Evolutionary conservation across 2,329 filamentous ascomycete species (phyloP).

Genomic region (Microcyclospora tardicrescens): DNA sequence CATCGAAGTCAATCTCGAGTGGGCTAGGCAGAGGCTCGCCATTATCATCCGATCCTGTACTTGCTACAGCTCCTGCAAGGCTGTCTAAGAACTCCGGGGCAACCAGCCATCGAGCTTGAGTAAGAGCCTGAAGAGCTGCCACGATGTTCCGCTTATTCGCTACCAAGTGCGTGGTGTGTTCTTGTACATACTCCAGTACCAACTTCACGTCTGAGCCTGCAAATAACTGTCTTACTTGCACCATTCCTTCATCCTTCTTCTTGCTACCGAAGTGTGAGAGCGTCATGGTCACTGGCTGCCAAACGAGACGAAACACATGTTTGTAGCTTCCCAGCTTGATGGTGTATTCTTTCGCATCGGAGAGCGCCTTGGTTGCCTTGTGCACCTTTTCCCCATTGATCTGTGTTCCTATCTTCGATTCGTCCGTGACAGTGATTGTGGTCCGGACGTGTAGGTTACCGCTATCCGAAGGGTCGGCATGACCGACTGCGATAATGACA

Average conservation of each 20-base stretch:
- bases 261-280: conserved; percentile 40
- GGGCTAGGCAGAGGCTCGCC: conserved; percentile 18
- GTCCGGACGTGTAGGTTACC: conserved; percentile 47
- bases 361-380: conserved; percentile 46
- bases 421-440: conserved; percentile 60
- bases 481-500: conserved; percentile 59
- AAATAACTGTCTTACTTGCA: conserved; percentile 49
- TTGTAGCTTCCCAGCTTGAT: conserved; percentile 61
- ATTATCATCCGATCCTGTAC: conserved; percentile 7
- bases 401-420: conserved; percentile 72
- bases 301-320: conserved; percentile 40
- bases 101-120: conserved; percentile 70
- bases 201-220: conserved; percentile 86
- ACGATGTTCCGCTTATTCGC: conserved; percentile 82
- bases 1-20: conserved; percentile 69
- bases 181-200: conserved; percentile 54
- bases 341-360: conserved; percentile 36
- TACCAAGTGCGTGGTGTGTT: conserved; percentile 73
- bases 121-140: conserved; percentile 72
- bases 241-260: conserved; percentile 41
- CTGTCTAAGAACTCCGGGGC: conserved; percentile 60
- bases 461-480: conserved; percentile 53
- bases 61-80: conserved; percentile 47
- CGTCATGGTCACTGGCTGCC: conserved; percentile 69
- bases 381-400: conserved; percentile 58